These are phyloP conservation scores for Eimeria sp. DNA, from an alignment of 169 alveolate species.

Conservation along the genomic window DNA sequence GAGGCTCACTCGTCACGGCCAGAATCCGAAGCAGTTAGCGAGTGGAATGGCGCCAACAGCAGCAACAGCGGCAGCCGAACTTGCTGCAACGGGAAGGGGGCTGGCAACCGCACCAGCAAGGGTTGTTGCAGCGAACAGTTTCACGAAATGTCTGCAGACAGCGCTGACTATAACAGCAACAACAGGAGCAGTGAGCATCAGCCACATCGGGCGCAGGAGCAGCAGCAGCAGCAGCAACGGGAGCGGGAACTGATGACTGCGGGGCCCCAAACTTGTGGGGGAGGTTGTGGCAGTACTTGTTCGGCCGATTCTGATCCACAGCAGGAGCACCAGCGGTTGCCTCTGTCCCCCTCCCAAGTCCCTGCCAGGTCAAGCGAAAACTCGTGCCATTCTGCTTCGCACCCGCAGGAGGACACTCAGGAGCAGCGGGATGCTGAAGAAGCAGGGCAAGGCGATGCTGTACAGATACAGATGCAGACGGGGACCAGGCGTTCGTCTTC, in stretches of 20 bases:
- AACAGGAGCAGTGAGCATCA: background rate
- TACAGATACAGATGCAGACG: background rate
- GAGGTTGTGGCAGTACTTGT: background rate
- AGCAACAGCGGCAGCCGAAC: background rate
- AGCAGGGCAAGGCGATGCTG: slow-evolving; percentile 35
- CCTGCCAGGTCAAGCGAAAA: background rate
- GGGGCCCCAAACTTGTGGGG: background rate
- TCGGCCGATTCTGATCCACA: background rate
- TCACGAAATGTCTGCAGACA: background rate
- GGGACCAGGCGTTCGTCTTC: background rate
- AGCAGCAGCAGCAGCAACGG: background rate
- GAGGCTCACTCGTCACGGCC: slow-evolving; percentile 21
- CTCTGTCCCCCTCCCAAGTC: background rate
- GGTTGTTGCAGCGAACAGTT: slow-evolving; percentile 5
- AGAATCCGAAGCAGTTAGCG: slow-evolving; percentile 1
- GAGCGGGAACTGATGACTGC: background rate
- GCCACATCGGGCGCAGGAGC: slow-evolving; percentile 3
- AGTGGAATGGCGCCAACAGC: slow-evolving; percentile 13
- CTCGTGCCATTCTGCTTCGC: background rate
- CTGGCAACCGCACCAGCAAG: background rate
- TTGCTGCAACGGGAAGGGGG: slow-evolving; percentile 29
- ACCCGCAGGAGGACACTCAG: background rate
- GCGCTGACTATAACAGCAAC: background rate
- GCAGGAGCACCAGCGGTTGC: slow-evolving; percentile 17
- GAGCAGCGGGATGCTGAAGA: background rate